Evolutionary conservation across 2,329 filamentous ascomycete species (phyloP).

Genomic region (Plenodomus lindquistii): DNA sequence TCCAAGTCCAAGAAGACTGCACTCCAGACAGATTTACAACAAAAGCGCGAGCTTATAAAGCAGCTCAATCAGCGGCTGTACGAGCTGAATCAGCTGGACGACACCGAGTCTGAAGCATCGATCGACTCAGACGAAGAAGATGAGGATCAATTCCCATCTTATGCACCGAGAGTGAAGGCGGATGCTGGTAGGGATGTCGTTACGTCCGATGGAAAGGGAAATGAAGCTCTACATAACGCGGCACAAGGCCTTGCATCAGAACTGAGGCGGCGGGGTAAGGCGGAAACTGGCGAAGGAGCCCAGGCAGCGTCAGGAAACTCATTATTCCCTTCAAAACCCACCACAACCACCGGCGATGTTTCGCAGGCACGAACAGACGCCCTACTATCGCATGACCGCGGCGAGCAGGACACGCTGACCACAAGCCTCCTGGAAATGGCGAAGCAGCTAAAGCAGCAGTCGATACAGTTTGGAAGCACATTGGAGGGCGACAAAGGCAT

Average conservation of each 20-base stretch:
- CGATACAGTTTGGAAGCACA: constrained; percentile 69
- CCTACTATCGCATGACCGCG: constrained; percentile 74
- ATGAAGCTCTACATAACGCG: constrained; percentile 39
- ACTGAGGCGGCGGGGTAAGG: constrained; percentile 37
- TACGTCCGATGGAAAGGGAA: constrained; percentile 27
- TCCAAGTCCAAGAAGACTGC: constrained; percentile 59
- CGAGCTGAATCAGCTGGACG: constrained; percentile 67
- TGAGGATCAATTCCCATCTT: constrained; percentile 47
- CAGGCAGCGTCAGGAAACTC: constrained; percentile 39
- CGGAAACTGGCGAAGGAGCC: constrained; percentile 24
- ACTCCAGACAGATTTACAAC: constrained; percentile 64
- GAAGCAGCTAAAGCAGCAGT: constrained; percentile 73
- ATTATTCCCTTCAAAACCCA: constrained; percentile 46
- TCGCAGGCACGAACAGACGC: constrained; percentile 58
- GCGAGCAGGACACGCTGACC: constrained; percentile 82
- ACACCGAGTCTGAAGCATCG: constrained; percentile 38
- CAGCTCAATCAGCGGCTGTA: constrained; percentile 67
- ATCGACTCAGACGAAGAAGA: constrained; percentile 48
- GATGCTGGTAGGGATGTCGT: constrained; percentile 40
- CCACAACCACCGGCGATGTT: constrained; percentile 30
- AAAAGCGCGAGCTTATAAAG: constrained; percentile 69
- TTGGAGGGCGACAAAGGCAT: constrained; percentile 77
- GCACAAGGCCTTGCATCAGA: constrained; percentile 40
- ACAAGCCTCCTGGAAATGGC: constrained; percentile 82
- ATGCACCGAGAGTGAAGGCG: constrained; percentile 45